Evolutionary conservation across 805 yeast genomes (phyloP).

Genomic region (Lipomyces starkeyi): DNA sequence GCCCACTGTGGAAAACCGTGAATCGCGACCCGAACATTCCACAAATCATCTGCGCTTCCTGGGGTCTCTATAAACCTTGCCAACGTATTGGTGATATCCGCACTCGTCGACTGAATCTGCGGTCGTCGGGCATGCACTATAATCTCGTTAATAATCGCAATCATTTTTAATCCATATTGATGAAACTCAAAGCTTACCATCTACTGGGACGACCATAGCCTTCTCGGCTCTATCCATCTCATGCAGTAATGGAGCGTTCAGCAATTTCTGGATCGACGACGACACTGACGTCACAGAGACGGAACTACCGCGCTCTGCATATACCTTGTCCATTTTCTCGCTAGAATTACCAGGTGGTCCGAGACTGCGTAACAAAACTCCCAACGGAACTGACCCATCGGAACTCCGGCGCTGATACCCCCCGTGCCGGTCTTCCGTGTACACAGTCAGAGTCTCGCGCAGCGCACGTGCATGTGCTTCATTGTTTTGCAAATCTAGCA

Average conservation of each 20-base stretch:
- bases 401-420: conserved; percentile 9
- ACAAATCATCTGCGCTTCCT: conserved; percentile 16
- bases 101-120: conserved; percentile 21
- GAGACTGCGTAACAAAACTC: conserved; percentile 20
- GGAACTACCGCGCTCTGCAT: not conserved
- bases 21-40: conserved; percentile 31
- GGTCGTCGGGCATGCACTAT: conserved; percentile 20
- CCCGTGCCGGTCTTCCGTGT: conserved; percentile 26
- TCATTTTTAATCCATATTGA: not conserved
- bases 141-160: too few species aligned
- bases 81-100: conserved; percentile 29
- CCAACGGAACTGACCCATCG: conserved; percentile 15
- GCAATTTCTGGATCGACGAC: conserved; percentile 16
- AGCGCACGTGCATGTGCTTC: conserved; percentile 28
- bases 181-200: conserved; percentile 18
- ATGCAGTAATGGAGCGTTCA: conserved; percentile 22
- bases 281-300: conserved; percentile 1
- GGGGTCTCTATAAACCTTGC: conserved; percentile 32
- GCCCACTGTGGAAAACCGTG: conserved; percentile 33
- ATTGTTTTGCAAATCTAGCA: conserved; percentile 27
- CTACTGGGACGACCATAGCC: conserved; percentile 25
- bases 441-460: conserved; percentile 25
- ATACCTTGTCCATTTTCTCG: not conserved
- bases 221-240: conserved; percentile 30
- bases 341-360: conserved; percentile 10